phyloP scores from a whole-genome alignment of 345 rosid genomes.

The Cardamine chenopodiifolia region DNA sequence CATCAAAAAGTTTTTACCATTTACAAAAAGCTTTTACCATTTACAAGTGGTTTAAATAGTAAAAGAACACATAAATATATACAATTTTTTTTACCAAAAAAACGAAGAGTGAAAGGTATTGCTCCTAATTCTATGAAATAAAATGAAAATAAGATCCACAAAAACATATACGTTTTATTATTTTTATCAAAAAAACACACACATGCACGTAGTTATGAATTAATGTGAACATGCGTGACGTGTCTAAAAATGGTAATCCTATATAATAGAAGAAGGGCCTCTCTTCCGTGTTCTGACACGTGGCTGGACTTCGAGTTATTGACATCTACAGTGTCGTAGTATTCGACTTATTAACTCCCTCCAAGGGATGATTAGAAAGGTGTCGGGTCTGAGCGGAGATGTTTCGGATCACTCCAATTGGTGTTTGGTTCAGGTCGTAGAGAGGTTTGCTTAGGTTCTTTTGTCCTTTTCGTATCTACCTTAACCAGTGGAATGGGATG shows the following conservation, averaged over 20 bases:
- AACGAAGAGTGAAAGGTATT: not conserved
- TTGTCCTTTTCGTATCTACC: no score
- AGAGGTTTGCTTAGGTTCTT: no score
- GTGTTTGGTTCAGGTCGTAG: no score
- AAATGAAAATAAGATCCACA: not conserved
- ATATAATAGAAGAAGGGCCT: no score
- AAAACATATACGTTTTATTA: not conserved
- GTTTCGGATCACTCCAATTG: no score
- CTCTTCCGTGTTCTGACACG: no score
- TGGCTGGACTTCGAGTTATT: no score
- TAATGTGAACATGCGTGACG: not conserved
- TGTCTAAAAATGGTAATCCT: not conserved
- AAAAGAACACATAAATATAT: not conserved
- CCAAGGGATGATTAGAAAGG: no score
- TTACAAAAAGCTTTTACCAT: not conserved
- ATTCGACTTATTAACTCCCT: no score
- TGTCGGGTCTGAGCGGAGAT: no score
- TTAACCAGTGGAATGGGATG: no score
- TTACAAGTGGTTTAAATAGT: not conserved
- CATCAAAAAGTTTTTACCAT: not conserved
- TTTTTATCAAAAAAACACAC: not conserved
- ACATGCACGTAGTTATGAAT: not conserved
- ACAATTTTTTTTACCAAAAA: not conserved
- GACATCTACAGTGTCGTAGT: no score
- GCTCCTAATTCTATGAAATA: not conserved